These are phyloP conservation scores for Leucocoprinus sp. DNA, from an alignment of 768 basidiomycete genomes.

Conservation along the genomic window DNA sequence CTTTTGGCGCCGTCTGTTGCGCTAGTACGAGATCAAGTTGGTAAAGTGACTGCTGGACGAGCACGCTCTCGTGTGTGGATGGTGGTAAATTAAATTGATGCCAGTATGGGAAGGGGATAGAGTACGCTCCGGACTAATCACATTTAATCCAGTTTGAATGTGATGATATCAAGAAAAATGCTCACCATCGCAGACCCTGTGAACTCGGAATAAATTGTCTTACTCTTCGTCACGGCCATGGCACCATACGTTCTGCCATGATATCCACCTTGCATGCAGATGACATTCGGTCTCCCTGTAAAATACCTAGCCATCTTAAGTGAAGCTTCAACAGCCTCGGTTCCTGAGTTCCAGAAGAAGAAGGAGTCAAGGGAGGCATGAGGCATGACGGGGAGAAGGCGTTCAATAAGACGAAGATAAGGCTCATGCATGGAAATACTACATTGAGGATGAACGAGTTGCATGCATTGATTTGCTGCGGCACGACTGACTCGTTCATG, in stretches of 20 bases:
- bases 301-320: slow-evolving; percentile 78
- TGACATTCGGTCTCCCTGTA: slow-evolving; percentile 82
- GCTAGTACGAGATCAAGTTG: slow-evolving; percentile 69
- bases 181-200: slow-evolving; percentile 74
- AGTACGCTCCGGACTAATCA: slow-evolving; percentile 71
- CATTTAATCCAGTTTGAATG: slow-evolving; percentile 5
- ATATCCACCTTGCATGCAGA: slow-evolving; percentile 83
- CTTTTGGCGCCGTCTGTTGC: slow-evolving; percentile 75
- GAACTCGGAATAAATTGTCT: slow-evolving; percentile 83
- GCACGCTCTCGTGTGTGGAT: slow-evolving; percentile 44
- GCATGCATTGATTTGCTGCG: slow-evolving; percentile 82
- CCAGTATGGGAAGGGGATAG: slow-evolving; percentile 88
- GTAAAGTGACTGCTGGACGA: slow-evolving; percentile 60
- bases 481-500: slow-evolving; percentile 82
- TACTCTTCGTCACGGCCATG: slow-evolving; percentile 90
- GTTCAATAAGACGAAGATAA: slow-evolving; percentile 80
- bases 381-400: slow-evolving; percentile 83
- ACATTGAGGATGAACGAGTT: slow-evolving; percentile 74
- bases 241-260: slow-evolving; percentile 93
- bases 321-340: slow-evolving; percentile 86
- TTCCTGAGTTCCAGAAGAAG: slow-evolving; percentile 96
- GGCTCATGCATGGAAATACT: slow-evolving; percentile 85
- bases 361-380: slow-evolving; percentile 87
- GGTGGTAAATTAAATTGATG: slow-evolving; percentile 64
- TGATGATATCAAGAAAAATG: not conserved